Evolutionary conservation across 164 flowering plant species (phyloP), one percentile per base, ranked within the genome.

Genomic region (Aristolochia fimbriata): DNA sequence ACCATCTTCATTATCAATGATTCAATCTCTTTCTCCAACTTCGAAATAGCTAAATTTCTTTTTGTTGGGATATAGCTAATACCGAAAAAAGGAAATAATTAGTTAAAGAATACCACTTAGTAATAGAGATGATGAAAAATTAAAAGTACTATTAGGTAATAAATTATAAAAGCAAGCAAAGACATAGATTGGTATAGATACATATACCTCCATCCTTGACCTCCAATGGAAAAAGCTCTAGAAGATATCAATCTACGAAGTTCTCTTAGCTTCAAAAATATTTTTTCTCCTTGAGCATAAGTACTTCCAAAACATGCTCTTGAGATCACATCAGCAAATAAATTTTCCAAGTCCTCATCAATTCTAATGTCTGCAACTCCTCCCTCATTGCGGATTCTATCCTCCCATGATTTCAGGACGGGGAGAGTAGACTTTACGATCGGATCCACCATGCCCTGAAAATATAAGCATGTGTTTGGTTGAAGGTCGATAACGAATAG

Each of bases 21-120:
- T 62, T 88, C 91, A 30, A 91, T 80, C 60, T 88, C 94, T 20
- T 75, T 66, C 5, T 87, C 94, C 9, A 86, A 76, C 43, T 51
- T 80, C 47, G 64, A 71, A 15, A 89, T 80, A 49, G 74, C 69
- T 17, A 73, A 62, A n/a, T 56, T 56, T 6, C 13, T 53, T 20
- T 53, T 53, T 8, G 27, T 19, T 53, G 56, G 56, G 6, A 53
- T 5, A 53, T 19, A 53, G 16, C 56, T 53, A 49, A 17, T n/a
- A 49, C 30, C 2, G 5, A 17, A 4, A 49, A 2, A 49, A 1
- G 19, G 22, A 37, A 37, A 37, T 22, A 74, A 25, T 15, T n/a
- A n/a, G n/a, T 73, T 76, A 43, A 51, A 2, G 4, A 67, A 63
- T 41, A 70, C 65, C 19, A 27, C 30, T 2, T 27, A 27, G 3